Evolutionary conservation across 2,329 filamentous ascomycete species (phyloP).

Genomic region (Arthrobotrys sinensis): DNA sequence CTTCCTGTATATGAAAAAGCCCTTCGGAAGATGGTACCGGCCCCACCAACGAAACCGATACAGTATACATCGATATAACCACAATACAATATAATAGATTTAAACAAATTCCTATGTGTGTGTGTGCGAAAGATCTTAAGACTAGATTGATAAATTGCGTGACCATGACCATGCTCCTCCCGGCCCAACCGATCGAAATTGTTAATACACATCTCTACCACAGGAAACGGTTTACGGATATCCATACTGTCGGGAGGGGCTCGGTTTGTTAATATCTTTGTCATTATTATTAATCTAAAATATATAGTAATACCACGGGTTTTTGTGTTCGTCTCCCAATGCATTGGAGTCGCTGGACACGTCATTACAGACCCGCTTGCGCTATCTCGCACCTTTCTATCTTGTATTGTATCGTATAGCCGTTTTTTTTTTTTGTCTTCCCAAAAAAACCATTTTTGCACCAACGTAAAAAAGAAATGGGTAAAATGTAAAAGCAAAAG

Average conservation of each 20-base stretch:
- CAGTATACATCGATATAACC: too few species aligned
- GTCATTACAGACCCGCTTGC: slow-evolving; percentile 22
- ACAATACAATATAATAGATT: too few species aligned
- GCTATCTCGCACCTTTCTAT: slow-evolving; percentile 17
- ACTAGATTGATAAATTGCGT: too few species aligned
- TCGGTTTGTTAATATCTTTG: slow-evolving; percentile 3
- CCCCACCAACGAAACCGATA: too few species aligned
- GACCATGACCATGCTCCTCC: too few species aligned
- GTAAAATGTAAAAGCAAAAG: slow-evolving; percentile 1
- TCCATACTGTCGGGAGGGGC: slow-evolving; percentile 8
- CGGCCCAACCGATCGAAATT: too few species aligned
- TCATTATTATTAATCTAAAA: slow-evolving; percentile 37
- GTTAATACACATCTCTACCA: too few species aligned
- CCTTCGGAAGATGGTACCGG: background rate
- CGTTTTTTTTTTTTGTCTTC: background rate
- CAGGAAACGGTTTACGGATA: background rate
- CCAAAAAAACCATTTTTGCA: slow-evolving; percentile 1
- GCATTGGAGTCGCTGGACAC: slow-evolving; percentile 16
- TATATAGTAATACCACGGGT: background rate
- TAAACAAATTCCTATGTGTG: too few species aligned
- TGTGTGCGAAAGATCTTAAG: too few species aligned
- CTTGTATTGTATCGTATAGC: background rate
- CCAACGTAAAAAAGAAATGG: background rate
- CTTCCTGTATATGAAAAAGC: slow-evolving; percentile 20
- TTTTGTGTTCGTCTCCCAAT: background rate